A percentile compares a stretch with the other conserved stretches of the same genome.
Conservation (phyloP, 2,329 filamentous ascomycete species). For the Diaporthe ilicicola region DNA sequence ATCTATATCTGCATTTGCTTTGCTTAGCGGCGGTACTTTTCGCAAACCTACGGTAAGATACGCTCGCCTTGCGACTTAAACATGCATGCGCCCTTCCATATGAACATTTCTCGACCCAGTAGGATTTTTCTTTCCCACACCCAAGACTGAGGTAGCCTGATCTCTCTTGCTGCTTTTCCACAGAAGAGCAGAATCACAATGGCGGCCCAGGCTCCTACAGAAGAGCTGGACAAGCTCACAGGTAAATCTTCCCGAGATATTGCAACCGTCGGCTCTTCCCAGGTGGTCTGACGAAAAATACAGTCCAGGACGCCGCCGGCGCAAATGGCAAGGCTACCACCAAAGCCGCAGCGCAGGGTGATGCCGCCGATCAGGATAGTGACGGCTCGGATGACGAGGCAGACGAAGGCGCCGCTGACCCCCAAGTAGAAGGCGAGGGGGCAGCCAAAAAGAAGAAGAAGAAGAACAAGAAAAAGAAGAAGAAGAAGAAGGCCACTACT, state of each 20-base stretch:
- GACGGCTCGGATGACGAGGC: slow-evolving; percentile 64
- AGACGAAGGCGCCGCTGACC: slow-evolving; percentile 51
- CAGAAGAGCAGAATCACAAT: slow-evolving; percentile 42
- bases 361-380: slow-evolving; percentile 50
- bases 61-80: not conserved
- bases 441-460: slow-evolving; percentile 81
- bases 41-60: slow-evolving; percentile 16
- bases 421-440: slow-evolving; percentile 48
- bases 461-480: slow-evolving; percentile 80
- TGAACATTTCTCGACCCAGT: slow-evolving; percentile 19
- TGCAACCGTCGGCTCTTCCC: not conserved
- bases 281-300: slow-evolving; percentile 21
- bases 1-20: not conserved
- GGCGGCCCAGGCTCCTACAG: slow-evolving; percentile 50
- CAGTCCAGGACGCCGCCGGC: slow-evolving; percentile 51
- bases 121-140: slow-evolving; percentile 10
- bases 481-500: slow-evolving; percentile 69
- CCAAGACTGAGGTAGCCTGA: not conserved
- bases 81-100: not conserved
- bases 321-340: slow-evolving; percentile 49
- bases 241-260: slow-evolving; percentile 39
- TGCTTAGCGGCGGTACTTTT: not conserved
- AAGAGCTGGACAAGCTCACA: slow-evolving; percentile 52
- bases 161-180: slow-evolving; percentile 14
- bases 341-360: slow-evolving; percentile 48